Conservation (phyloP, 768 basidiomycete genomes). For the Serpula lacrymans region DNA sequence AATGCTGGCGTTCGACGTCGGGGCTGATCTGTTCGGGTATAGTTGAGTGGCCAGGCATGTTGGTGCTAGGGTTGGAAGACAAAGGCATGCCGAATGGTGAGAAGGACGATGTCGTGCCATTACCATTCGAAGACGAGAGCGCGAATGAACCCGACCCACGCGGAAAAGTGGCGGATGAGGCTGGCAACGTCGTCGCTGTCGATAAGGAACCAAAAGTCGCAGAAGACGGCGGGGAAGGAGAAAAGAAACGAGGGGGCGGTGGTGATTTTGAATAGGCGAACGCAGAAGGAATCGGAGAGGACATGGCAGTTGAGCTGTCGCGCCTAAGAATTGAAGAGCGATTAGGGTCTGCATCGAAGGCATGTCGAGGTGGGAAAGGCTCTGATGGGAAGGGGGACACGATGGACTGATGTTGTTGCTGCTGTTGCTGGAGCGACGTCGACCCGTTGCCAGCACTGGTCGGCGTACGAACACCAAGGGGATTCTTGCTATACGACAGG, state of each 20-base stretch:
- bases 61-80: slow-evolving; percentile 21
- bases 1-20: slow-evolving; percentile 34
- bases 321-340: slow-evolving; percentile 16
- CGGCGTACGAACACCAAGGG: slow-evolving; percentile 86
- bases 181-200: slow-evolving; percentile 16
- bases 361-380: slow-evolving; percentile 26
- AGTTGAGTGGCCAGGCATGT: slow-evolving; percentile 29
- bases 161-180: slow-evolving; percentile 22
- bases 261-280: slow-evolving; percentile 32
- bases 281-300: slow-evolving; percentile 20
- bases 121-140: slow-evolving; percentile 21
- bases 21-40: slow-evolving; percentile 34
- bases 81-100: slow-evolving; percentile 31
- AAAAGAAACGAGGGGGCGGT: slow-evolving; percentile 31
- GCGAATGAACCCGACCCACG: slow-evolving; percentile 31
- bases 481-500: slow-evolving; percentile 97
- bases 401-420: slow-evolving; percentile 15
- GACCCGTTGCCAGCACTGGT: slow-evolving; percentile 44
- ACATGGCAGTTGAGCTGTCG: slow-evolving; percentile 19
- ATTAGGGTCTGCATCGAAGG: slow-evolving; percentile 24
- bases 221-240: slow-evolving; percentile 26
- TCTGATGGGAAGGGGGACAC: slow-evolving; percentile 28
- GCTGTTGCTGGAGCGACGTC: slow-evolving; percentile 23
- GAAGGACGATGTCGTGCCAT: slow-evolving; percentile 19
- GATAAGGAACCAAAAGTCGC: slow-evolving; percentile 25